Base-by-base conservation (phyloP, 2,329 filamentous ascomycete genomes). In the Paecilomyces formosus region DNA sequence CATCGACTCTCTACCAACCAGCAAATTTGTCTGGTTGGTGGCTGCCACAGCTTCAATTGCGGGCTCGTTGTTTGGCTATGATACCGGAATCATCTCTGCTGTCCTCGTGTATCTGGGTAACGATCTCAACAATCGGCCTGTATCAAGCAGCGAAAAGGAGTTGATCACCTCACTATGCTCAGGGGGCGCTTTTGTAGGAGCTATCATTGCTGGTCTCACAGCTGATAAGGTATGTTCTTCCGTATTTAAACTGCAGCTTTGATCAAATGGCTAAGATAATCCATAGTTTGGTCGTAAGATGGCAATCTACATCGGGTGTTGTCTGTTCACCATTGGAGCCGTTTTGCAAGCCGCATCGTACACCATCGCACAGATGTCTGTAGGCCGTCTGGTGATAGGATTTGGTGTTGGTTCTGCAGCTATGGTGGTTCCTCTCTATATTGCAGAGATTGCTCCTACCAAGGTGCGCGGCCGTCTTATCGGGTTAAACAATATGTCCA, bases 341-440 rank as follows among this genome's bases (percentile, higher is more conserved):
- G 71, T 85, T 60, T 78, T 92, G 54, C 88, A 92, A 78, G 85
- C 85, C 57, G 78, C 80, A 57, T 78, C 81, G 35, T 68, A 66
- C 45, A 72, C 79, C 56, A 77, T 88, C 12, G 84, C 80, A 58
- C 79, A 85, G 61, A 85, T 92, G 60, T 86, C 90, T 22, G 82
- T 84, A 59, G 89, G 89, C 72, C 88, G 89, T 81, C 76, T 92
- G 59, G 76, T 93, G 66, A 86, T 88, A 54, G 89, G 89, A 72
- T 72, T 91, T 58, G 89, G 89, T 80, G 88, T 92, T 67, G 89
- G 89, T 70, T 91, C 91, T 71, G 88, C 89, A 65, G 90, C 88
- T 8, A 88, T 89, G 67, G 86, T 91, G 67, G 86, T 92, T 74
- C 90, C 92, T 70, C 80, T 92, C 61, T 92, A 94, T 83, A 93